A percentile compares a stretch with the other conserved stretches of the same genome.
Conservation (phyloP, 2,329 filamentous ascomycete genomes). For the Pyricularia sp. region DNA sequence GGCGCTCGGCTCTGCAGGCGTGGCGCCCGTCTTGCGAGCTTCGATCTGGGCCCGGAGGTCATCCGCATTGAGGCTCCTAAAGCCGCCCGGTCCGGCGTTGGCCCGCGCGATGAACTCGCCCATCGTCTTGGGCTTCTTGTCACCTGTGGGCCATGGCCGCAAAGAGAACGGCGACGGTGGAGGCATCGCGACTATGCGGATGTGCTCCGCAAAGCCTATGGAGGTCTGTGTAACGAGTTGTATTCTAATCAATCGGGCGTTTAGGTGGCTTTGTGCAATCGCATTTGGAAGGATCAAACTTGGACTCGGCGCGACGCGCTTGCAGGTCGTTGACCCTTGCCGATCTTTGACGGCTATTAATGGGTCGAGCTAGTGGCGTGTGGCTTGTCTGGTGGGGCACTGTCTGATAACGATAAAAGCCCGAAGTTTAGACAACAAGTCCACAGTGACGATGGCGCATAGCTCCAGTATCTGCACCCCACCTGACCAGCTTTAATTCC, state of each 20-base stretch:
- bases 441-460: not conserved
- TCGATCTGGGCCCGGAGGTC: slow-evolving; percentile 56
- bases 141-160: slow-evolving; percentile 47
- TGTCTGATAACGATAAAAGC: not conserved
- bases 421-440: not conserved
- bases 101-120: slow-evolving; percentile 67
- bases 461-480: not conserved
- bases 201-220: not conserved
- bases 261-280: not conserved
- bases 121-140: slow-evolving; percentile 48
- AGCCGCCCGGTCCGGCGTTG: slow-evolving; percentile 65
- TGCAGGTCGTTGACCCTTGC: not conserved
- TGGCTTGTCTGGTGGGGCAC: not conserved
- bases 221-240: not conserved
- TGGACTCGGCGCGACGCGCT: not conserved
- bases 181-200: slow-evolving; percentile 6
- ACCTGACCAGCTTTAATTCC: not conserved
- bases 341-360: not conserved
- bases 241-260: not conserved
- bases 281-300: not conserved
- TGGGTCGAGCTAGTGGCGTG: not conserved
- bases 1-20: slow-evolving; percentile 24
- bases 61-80: slow-evolving; percentile 66
- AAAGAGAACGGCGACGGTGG: slow-evolving; percentile 37
- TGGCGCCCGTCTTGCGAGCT: slow-evolving; percentile 14